Conservation (phyloP, 805 yeast genomes). For the Lachancea fermentati region DNA sequence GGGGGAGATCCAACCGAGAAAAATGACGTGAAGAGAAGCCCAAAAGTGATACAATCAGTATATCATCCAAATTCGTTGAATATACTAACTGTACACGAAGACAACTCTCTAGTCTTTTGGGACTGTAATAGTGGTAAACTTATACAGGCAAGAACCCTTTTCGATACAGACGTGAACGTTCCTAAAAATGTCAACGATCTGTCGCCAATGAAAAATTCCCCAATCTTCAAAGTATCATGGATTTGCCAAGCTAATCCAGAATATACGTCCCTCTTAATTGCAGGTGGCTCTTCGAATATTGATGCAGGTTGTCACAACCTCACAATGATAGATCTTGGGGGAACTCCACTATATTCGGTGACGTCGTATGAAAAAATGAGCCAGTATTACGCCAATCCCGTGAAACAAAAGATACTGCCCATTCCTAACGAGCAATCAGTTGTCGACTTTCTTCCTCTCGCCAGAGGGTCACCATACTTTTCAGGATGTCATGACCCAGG, state of each 20-base stretch:
- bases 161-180: conserved; percentile 58
- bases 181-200: conserved; percentile 33
- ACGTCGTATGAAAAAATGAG: conserved; percentile 84
- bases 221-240: conserved; percentile 62
- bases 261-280: conserved; percentile 62
- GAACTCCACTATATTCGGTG: conserved; percentile 69
- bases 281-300: conserved; percentile 51
- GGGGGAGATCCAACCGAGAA: conserved; percentile 51
- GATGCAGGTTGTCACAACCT: conserved; percentile 40
- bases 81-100: conserved; percentile 69
- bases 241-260: conserved; percentile 76
- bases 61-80: conserved; percentile 96
- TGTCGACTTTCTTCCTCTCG: conserved; percentile 47
- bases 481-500: conserved; percentile 75
- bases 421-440: conserved; percentile 42
- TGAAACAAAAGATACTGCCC: conserved; percentile 51
- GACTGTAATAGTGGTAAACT: conserved; percentile 74
- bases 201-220: conserved; percentile 15
- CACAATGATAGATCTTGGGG: conserved; percentile 67
- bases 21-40: conserved; percentile 33
- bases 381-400: conserved; percentile 59
- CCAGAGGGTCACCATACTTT: conserved; percentile 67
- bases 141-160: conserved; percentile 66
- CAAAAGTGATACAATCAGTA: conserved; percentile 45
- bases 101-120: conserved; percentile 88